Evolutionary conservation across 352 stramenopile genomes (phyloP).

Genomic region (Phytophthora sp.): DNA sequence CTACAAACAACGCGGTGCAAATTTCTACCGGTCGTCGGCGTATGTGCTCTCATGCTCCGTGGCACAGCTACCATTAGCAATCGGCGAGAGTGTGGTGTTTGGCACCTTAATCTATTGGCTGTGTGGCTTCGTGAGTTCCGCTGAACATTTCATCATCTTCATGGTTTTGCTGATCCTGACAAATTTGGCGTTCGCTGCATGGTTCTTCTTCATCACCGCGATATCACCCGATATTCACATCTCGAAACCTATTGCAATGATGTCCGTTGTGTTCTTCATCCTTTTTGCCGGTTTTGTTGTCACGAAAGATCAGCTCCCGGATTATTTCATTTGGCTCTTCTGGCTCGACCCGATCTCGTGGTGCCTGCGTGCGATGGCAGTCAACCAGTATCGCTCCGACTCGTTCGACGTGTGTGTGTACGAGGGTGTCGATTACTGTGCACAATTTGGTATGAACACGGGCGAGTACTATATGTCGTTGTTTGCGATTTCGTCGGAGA

Average conservation of each 20-base stretch:
- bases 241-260: constrained; percentile 38
- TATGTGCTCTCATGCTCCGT: constrained; percentile 65
- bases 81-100: constrained; percentile 75
- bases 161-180: constrained; percentile 38
- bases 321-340: constrained; percentile 51
- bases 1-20: constrained; percentile 79
- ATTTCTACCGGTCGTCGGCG: constrained; percentile 72
- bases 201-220: too few species aligned
- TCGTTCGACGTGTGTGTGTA: constrained; percentile 34
- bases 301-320: constrained; percentile 39
- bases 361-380: constrained; percentile 30
- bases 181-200: constrained; percentile 45
- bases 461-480: constrained; percentile 44
- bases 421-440: constrained; percentile 37
- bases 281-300: constrained; percentile 59
- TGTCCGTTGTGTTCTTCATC: constrained; percentile 43
- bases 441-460: constrained; percentile 34
- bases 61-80: constrained; percentile 58
- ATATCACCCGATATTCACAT: constrained; percentile 29
- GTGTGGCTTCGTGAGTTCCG: constrained; percentile 45
- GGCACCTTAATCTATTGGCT: constrained; percentile 82
- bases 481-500: constrained; percentile 28
- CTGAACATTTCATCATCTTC: constrained; percentile 45
- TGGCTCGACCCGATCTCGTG: constrained; percentile 54
- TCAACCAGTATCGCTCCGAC: constrained; percentile 30